These are phyloP conservation scores for Xerocomus cyaneibrunnescens DNA, from an alignment of 1,284 basidiomycete genomes.

Conservation along the genomic window DNA sequence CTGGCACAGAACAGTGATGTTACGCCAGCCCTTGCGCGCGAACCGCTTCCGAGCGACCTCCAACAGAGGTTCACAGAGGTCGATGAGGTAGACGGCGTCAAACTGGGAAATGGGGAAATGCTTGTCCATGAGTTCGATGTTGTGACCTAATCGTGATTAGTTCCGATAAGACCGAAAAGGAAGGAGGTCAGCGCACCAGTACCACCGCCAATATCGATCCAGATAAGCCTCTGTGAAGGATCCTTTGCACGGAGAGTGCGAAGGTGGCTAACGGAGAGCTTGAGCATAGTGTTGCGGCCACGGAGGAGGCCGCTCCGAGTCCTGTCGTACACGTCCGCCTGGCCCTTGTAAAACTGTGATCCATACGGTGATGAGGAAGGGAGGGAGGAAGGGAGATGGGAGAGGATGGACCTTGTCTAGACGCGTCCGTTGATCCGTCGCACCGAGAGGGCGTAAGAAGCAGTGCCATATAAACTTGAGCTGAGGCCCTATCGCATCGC, in stretches of 20 bases:
- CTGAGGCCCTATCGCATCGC: slow-evolving; percentile 37
- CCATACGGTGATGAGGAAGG: neutral
- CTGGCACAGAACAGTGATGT: slow-evolving; percentile 74
- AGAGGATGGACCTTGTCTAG: slow-evolving; percentile 41
- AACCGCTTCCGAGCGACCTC: slow-evolving; percentile 73
- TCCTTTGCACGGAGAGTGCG: slow-evolving; percentile 45
- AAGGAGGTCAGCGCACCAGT: slow-evolving; percentile 47
- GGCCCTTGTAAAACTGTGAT: slow-evolving; percentile 61
- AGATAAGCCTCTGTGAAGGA: slow-evolving; percentile 57
- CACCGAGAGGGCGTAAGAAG: slow-evolving; percentile 43
- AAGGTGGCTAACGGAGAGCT: slow-evolving; percentile 68
- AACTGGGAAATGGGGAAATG: slow-evolving; percentile 65
- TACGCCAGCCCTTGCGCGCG: slow-evolving; percentile 67
- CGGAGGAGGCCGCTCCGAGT: slow-evolving; percentile 61
- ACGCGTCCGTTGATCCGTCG: slow-evolving; percentile 41
- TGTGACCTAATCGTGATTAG: slow-evolving; percentile 52
- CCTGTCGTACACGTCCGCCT: slow-evolving; percentile 70
- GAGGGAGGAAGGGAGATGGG: neutral
- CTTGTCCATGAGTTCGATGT: slow-evolving; percentile 81
- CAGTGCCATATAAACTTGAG: slow-evolving; percentile 50
- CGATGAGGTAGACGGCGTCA: slow-evolving; percentile 74
- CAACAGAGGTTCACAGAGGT: slow-evolving; percentile 75
- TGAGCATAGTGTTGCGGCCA: slow-evolving; percentile 71
- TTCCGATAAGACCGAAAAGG: neutral
- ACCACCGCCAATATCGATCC: slow-evolving; percentile 84